Evolutionary conservation across 441 rosid genomes (phyloP).

Genomic region (Sinapis alba): DNA sequence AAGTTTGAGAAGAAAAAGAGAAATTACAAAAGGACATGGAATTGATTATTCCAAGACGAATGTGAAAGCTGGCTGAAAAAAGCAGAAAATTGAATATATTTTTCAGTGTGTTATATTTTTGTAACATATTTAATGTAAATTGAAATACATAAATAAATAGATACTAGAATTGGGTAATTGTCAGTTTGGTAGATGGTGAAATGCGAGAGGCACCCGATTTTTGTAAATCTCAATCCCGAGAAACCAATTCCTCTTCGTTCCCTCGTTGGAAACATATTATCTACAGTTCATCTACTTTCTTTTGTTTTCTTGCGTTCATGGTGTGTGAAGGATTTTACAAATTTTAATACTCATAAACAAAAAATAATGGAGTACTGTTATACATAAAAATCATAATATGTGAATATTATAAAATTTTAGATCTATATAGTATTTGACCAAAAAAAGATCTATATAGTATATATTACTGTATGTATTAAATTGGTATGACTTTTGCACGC

Average conservation of each 20-base stretch:
- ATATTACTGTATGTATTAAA: neutral
- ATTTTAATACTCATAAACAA: neutral
- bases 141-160: constrained; percentile 25
- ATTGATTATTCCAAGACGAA: constrained; percentile 24
- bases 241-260: constrained; percentile 30
- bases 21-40: constrained; percentile 25
- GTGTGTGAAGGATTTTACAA: neutral
- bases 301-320: neutral
- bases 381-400: neutral
- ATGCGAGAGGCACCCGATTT: constrained; percentile 28
- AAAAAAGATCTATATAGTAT: neutral
- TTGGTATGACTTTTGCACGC: neutral
- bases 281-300: neutral
- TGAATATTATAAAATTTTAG: neutral
- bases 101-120: constrained; percentile 23
- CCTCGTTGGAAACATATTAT: constrained; percentile 30
- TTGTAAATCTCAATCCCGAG: constrained; percentile 33
- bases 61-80: constrained; percentile 17
- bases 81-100: neutral
- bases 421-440: neutral
- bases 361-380: neutral
- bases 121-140: constrained; percentile 27
- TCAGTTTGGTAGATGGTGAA: constrained; percentile 36
- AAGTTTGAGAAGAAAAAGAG: neutral
- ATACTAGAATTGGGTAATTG: constrained; percentile 31